phyloP scores from a whole-genome alignment of 306 rosid genomes.

The Vigna mungo region DNA sequence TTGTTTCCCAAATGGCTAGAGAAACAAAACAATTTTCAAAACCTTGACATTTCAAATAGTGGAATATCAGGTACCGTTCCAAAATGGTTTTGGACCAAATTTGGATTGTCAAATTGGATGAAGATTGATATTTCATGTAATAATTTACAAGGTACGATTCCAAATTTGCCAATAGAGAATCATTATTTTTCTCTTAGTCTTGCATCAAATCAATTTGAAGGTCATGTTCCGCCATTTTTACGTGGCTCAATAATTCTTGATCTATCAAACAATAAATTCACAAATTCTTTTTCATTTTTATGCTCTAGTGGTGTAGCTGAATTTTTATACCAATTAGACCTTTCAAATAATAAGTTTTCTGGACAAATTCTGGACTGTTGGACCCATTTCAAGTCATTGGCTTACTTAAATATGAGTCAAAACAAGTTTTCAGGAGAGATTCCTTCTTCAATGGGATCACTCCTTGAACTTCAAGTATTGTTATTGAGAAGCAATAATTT shows the following conservation, averaged over 20 bases:
- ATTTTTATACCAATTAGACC: neutral
- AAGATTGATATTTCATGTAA: neutral
- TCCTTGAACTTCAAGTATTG: neutral
- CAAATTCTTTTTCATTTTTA: neutral
- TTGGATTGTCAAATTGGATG: accelerated
- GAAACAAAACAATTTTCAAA: neutral
- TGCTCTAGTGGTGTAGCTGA: neutral
- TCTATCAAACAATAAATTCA: conserved; percentile 33
- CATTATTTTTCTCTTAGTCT: neutral
- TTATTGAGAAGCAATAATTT: conserved; percentile 28
- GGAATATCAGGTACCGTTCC: neutral
- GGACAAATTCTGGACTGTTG: conserved; percentile 1
- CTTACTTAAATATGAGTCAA: neutral
- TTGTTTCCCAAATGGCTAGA: too few species aligned
- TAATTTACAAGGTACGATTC: neutral
- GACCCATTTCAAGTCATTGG: neutral
- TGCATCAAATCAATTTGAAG: conserved; percentile 2
- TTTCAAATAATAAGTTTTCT: neutral
- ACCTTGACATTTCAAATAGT: neutral
- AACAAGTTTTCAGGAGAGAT: neutral
- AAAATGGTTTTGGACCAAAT: conserved; percentile 27
- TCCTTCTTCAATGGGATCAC: neutral
- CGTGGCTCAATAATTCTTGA: neutral
- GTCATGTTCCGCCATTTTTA: neutral
- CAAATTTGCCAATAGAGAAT: neutral